phyloP scores from a whole-genome alignment of 345 rosid species.

The Acer saccharum region DNA sequence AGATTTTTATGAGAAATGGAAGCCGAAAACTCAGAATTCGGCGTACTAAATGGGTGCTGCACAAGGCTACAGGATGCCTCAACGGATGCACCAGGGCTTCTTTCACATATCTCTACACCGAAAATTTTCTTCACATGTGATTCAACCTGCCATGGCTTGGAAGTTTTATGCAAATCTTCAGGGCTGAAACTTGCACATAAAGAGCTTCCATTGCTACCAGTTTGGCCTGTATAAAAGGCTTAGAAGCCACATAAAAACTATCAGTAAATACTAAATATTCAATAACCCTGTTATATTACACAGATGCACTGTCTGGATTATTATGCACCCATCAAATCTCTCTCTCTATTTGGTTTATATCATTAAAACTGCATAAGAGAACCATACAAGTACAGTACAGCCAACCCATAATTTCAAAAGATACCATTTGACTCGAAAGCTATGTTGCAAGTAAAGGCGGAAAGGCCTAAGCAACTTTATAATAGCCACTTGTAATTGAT shows the following conservation, averaged over 20 bases:
- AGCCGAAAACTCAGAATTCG: conserved; percentile 26
- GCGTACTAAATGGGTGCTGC: conserved; percentile 19
- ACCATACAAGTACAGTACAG: no score
- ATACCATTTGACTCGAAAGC: no score
- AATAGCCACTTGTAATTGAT: neutral
- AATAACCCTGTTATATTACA: neutral
- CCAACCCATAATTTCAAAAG: no score
- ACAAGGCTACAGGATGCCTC: conserved; percentile 14
- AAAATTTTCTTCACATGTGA: conserved; percentile 27
- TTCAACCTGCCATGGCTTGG: conserved; percentile 27
- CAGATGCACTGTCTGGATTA: neutral
- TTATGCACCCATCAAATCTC: neutral
- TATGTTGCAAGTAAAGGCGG: no score
- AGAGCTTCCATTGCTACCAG: conserved; percentile 13
- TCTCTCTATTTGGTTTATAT: no score
- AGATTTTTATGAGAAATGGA: conserved; percentile 30
- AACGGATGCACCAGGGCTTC: conserved; percentile 20
- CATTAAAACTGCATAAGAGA: no score
- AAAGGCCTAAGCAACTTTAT: no score
- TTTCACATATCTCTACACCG: conserved; percentile 40
- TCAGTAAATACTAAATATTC: neutral
- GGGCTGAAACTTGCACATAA: conserved; percentile 16
- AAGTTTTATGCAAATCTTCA: conserved; percentile 20
- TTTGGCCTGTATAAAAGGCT: conserved; percentile 27
- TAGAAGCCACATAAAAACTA: conserved; percentile 9